Base-by-base conservation (phyloP, 2,329 filamentous ascomycete genomes). In the Fusarium illudens region DNA sequence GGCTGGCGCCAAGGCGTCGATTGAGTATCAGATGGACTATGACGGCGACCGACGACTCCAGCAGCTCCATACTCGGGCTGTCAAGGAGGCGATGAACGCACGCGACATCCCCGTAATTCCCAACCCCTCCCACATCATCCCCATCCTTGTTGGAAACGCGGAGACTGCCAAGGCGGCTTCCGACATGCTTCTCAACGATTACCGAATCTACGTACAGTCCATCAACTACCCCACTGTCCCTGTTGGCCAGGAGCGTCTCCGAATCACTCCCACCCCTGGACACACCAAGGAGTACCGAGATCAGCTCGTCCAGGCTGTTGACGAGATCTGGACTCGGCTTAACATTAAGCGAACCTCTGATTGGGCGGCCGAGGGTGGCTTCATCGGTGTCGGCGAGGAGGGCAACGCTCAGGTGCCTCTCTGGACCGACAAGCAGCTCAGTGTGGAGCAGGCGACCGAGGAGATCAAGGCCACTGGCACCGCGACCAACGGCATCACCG, bases 211-310 rank as follows among this genome's bases (percentile, higher is more conserved):
- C 78, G 96, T 99, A 25, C 96, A 99, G 82, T 94, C 93, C 58
- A 98, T 99, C 86, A 99, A 99, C 83, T 98, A 98, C 81, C 96
- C 96, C 3, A 99, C 96, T 53, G 96, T 99, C 3, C 96, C 96
- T 3, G 93, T 97, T 7, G 96, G 96, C n/a, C 94, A 99, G 83
- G 96, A 99, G 81, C 90, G 96, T 61, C 90, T 99, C 59, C 92
- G 96, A 71, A 93, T 99, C 79, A 99, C 96, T 2, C 96, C 96
- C 0, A 99, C 96, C 1, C 96, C 96, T 0, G 96, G 96, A 42
- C 96, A 99, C 79, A 89, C 88, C 58, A 91, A 91, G 80, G 88
- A 92, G 72, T 93, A 92, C 81, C 93, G 94, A 65, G 91, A 96
- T 70, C 89, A 97, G 74, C 89, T 99, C 5, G 90, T 97, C 27